phyloP scores from a whole-genome alignment of 73 alveolate species.

The Paramecium tetraurelia region DNA sequence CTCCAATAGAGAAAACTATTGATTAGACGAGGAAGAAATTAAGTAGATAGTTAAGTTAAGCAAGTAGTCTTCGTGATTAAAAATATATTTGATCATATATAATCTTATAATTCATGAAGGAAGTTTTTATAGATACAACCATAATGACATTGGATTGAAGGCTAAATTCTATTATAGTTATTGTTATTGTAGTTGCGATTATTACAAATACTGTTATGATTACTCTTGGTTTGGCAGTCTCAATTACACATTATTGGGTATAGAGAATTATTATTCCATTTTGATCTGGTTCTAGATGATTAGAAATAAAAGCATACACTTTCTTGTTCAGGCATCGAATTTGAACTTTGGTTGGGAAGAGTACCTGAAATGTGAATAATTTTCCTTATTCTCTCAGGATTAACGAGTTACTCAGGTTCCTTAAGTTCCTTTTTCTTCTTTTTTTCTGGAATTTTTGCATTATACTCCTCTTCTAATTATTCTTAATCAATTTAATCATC shows the following conservation, averaged over 20 bases:
- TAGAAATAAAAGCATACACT: not conserved
- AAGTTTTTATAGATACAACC: not conserved
- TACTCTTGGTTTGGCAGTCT: not conserved
- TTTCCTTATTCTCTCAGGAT: conserved; percentile 23
- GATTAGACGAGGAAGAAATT: conserved; percentile 9
- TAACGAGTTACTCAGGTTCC: not conserved
- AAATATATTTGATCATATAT: not conserved
- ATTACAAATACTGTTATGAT: not conserved
- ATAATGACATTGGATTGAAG: not conserved
- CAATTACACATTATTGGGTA: not conserved
- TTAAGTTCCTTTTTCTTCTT: not conserved
- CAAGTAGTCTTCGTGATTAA: not conserved
- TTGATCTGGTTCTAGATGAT: not conserved
- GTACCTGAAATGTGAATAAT: conserved; percentile 15
- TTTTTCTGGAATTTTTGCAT: not conserved
- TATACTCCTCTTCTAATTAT: conserved; percentile 13
- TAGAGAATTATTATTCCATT: not conserved
- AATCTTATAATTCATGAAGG: not conserved
- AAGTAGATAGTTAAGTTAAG: conserved; percentile 29
- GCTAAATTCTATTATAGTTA: not conserved
- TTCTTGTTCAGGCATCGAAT: not conserved
- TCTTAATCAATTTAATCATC: not conserved
- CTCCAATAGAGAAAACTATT: conserved; percentile 17
- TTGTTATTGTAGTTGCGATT: not conserved
- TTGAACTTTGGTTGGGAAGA: not conserved